These are phyloP conservation scores for Daldinia grandis DNA, from an alignment of 495 filamentous ascomycete species.

Conservation along the genomic window DNA sequence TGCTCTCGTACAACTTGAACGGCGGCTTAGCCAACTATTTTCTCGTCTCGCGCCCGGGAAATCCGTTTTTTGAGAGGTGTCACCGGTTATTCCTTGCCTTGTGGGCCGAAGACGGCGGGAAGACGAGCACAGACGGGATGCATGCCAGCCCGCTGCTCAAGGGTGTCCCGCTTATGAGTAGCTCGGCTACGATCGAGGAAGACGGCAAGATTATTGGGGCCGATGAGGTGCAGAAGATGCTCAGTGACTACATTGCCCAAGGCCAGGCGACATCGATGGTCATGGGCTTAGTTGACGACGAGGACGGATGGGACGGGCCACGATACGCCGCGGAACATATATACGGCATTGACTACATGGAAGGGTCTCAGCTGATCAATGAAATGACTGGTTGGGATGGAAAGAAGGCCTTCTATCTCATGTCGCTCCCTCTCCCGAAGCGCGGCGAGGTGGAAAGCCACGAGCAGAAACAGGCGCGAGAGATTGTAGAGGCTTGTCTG, in stretches of 20 bases:
- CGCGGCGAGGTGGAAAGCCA: constrained; percentile 54
- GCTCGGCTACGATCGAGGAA: constrained; percentile 10
- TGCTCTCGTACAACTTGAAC: constrained; percentile 57
- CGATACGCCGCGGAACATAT: constrained; percentile 56
- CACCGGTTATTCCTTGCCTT: constrained; percentile 59
- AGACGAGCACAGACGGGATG: constrained; percentile 62
- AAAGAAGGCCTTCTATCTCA: constrained; percentile 55
- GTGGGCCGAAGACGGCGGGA: constrained; percentile 59
- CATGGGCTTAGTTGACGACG: constrained; percentile 60
- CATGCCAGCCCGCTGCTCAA: constrained; percentile 56
- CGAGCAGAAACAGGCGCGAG: constrained; percentile 59
- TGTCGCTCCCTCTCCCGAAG: constrained; percentile 58
- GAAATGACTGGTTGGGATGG: constrained; percentile 61
- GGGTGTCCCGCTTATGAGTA: constrained; percentile 50
- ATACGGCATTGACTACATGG: constrained; percentile 60
- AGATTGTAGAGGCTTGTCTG: constrained; percentile 61
- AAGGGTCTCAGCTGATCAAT: constrained; percentile 61
- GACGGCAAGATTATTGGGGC: constrained; percentile 25
- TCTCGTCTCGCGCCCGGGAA: constrained; percentile 51
- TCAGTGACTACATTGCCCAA: constrained; percentile 65
- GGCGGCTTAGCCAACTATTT: constrained; percentile 60
- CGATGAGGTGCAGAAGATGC: constrained; percentile 49
- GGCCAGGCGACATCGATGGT: constrained; percentile 59
- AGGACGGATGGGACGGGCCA: constrained; percentile 63
- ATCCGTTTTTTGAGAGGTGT: constrained; percentile 59